Base-by-base conservation (phyloP, 2,329 filamentous ascomycete genomes). In the Diplodia corticola region DNA sequence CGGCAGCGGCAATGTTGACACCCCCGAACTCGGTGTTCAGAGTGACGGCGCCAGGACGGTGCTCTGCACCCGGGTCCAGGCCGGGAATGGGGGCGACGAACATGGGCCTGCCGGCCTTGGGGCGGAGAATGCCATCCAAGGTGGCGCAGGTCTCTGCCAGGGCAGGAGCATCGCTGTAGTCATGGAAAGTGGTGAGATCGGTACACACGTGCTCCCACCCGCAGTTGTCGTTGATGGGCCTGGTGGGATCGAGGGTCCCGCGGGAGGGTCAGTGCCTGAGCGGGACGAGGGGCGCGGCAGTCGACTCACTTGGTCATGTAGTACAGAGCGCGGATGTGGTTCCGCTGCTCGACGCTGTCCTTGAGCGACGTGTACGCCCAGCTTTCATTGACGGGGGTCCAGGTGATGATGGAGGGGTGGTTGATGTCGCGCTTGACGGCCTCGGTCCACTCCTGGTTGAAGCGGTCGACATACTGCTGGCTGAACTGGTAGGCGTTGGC, bases 181-280 rank as follows among this genome's bases (percentile, higher is more conserved):
- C 88, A 73, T 90, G 88, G 79, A 88, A 91, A 0, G 88, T 89
- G 26, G 85, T 86, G 2, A 90, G 77, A 69, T 90, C 88, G 0
- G 85, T 88, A 12, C 80, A 70, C 5, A 90, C 87, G 69, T 90
- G 88, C 71, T 90, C 87, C 88, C 88, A 90, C 37, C 88, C 88
- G 69, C 88, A 90, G 75, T 91, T 90, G 74, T 90, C 88, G 71
- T 90, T 91, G 71, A 91, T 82, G 17, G 87, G 87, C 5, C 88
- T 79, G 0, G 85, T 89, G 1, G 85, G 81, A 69, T 91, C 88
- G 1, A 90, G 80, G 0, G 82, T 81, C 71, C 80, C 80, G 48
- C 15, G 33, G 6, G 26, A 17, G 13, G 33, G 64, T 63, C 40
- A 59, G 44, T 17, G 33, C 10, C 35, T 5, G 10, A 2, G 7